Evolutionary conservation across 75 land plant species (phyloP), one percentile per base, ranked within the genome.

Genomic region (Adiantum capillusveneris): DNA sequence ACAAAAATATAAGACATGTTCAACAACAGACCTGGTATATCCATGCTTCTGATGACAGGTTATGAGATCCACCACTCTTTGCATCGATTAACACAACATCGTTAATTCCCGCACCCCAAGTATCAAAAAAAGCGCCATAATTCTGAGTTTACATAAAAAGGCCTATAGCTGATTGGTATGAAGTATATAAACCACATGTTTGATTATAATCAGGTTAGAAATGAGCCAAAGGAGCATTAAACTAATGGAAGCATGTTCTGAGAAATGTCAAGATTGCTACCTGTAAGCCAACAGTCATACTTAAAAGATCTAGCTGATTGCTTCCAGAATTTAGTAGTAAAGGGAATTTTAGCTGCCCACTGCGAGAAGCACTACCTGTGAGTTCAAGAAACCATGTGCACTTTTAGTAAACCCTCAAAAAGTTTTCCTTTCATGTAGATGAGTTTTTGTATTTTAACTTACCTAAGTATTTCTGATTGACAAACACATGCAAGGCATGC

Each of bases 91-190:
- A 22, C 0, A 86, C 75, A 22, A 63, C 19, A 56, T 89, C 89
- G 57, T 75, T 79, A 31, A 93, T 63, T 26, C 98, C 98, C 14
- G 98, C 96, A 46, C 88, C 91, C 65, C 45, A 34, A 59, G 58
- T 64, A 22, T 94, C 98, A 59, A 83, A 80, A 63, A 75, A 84
- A 46, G 98, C 77, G 20, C 98, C 98, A 72, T 89, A 89, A 64
- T 94, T 94, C 98, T 94, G 84, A 22, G 19, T 41, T 41, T 41
- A 41, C 9, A 9, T 41, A 41, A n/a, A n/a, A n/a, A n/a, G n/a
- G n/a, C n/a, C n/a, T n/a, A n/a, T n/a, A n/a, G n/a, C n/a, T n/a
- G n/a, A n/a, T n/a, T n/a, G n/a, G n/a, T n/a, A n/a, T n/a, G n/a
- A n/a, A n/a, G n/a, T n/a, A n/a, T n/a, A n/a, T n/a, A n/a, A n/a